phyloP scores from a whole-genome alignment of 2,329 filamentous ascomycete genomes.

The Claviceps spartinae region DNA sequence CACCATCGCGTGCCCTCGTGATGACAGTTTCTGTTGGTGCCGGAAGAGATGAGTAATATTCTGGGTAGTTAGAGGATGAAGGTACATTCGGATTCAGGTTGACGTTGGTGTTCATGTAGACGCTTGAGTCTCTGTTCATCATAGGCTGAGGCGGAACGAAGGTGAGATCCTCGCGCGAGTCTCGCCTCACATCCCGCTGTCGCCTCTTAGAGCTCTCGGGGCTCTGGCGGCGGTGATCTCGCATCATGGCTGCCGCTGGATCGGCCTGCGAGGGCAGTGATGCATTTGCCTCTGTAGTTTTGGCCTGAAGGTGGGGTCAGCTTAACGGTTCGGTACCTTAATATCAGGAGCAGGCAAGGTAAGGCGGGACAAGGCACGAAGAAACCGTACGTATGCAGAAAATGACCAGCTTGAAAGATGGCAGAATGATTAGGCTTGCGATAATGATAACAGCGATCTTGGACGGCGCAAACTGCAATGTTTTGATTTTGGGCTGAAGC shows the following conservation, averaged over 20 bases:
- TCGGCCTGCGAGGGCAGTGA: slow-evolving; percentile 8
- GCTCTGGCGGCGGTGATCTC: slow-evolving; percentile 41
- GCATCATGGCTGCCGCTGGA: slow-evolving; percentile 32
- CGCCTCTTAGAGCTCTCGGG: slow-evolving; percentile 41
- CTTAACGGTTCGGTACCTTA: not conserved
- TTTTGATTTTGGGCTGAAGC: slow-evolving; percentile 7
- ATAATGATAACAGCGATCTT: not conserved
- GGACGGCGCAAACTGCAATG: not conserved
- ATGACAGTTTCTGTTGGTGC: slow-evolving; percentile 6
- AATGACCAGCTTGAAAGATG: not conserved
- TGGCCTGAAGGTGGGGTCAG: not conserved
- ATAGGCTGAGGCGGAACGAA: slow-evolving; percentile 9
- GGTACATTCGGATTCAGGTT: slow-evolving; percentile 1
- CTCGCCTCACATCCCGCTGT: slow-evolving; percentile 21
- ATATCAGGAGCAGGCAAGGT: not conserved
- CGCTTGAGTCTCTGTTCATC: slow-evolving; percentile 5
- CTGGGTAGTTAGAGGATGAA: slow-evolving; percentile 1
- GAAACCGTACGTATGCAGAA: not conserved
- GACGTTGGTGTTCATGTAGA: slow-evolving; percentile 4
- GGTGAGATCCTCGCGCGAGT: slow-evolving; percentile 17
- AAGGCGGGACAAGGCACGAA: not conserved
- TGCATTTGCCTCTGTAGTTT: slow-evolving; percentile 3
- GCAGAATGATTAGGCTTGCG: not conserved
- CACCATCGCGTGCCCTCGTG: not conserved
- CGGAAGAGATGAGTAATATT: slow-evolving; percentile 4